phyloP scores from a whole-genome alignment of 208 protist genomes.

The Trichomonas tenax region DNA sequence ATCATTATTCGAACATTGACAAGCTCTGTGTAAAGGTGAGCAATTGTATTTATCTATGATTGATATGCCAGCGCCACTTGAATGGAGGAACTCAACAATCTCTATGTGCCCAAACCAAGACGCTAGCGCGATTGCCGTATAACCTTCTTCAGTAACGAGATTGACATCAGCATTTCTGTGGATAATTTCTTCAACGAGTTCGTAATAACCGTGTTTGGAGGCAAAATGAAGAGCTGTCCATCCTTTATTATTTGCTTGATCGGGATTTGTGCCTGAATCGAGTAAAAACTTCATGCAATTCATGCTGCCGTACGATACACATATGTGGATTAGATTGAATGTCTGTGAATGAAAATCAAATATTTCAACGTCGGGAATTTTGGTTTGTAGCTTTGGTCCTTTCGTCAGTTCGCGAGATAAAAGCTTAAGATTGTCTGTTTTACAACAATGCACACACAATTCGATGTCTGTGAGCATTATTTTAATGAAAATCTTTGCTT shows the following conservation, averaged over 20 bases:
- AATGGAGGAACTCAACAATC: neutral
- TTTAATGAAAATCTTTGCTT: too few species aligned
- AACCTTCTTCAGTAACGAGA: neutral
- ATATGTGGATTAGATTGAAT: neutral
- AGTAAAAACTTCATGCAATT: neutral
- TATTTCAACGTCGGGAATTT: neutral
- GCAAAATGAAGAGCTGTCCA: neutral
- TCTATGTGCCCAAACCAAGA: neutral
- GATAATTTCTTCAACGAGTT: neutral
- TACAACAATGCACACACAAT: neutral
- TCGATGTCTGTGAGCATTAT: neutral
- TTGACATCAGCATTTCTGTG: neutral
- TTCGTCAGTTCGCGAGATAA: neutral
- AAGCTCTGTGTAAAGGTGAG: neutral
- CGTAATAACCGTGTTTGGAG: neutral
- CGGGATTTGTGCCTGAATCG: neutral
- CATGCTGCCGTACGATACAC: neutral
- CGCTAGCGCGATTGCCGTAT: neutral
- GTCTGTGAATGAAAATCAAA: neutral
- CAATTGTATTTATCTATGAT: neutral
- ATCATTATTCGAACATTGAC: neutral
- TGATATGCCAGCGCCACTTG: neutral
- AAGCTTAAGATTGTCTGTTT: neutral
- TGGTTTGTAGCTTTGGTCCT: neutral
- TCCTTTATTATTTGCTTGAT: neutral